phyloP scores from a whole-genome alignment of 768 basidiomycete species.

The Amanita jacksonii region DNA sequence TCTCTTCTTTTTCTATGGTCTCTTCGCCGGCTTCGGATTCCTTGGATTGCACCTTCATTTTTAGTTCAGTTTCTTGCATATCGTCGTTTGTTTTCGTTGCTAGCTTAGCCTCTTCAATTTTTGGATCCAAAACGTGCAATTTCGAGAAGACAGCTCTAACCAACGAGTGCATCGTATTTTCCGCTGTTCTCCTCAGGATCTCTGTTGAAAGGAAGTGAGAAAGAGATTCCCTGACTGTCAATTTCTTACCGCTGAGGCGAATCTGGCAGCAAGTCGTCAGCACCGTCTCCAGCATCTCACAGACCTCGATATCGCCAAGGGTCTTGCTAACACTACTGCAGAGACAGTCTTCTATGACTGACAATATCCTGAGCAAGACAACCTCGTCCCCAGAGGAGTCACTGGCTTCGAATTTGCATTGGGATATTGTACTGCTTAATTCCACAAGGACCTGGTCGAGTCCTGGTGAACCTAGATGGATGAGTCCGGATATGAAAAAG shows the following conservation, averaged over 20 bases:
- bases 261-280: constrained; percentile 96
- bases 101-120: constrained; percentile 59
- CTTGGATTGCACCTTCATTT: constrained; percentile 45
- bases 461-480: constrained; percentile 43
- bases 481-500: constrained; percentile 75
- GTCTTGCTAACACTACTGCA: constrained; percentile 57
- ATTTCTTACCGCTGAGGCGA: constrained; percentile 75
- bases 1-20: constrained; percentile 1
- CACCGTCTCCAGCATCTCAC: constrained; percentile 97
- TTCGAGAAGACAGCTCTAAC: constrained; percentile 75
- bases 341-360: constrained; percentile 79
- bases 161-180: constrained; percentile 81
- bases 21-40: constrained; percentile 15
- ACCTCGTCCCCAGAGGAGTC: constrained; percentile 98
- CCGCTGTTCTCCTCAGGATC: constrained; percentile 78
- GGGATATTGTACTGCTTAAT: constrained; percentile 82
- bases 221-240: not conserved
- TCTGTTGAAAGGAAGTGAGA: constrained; percentile 35
- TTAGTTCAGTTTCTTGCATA: constrained; percentile 43
- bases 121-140: constrained; percentile 57
- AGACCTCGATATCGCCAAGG: constrained; percentile 89
- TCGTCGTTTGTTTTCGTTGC: constrained; percentile 38
- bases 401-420: constrained; percentile 96
- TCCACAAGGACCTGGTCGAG: constrained; percentile 67
- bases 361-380: constrained; percentile 84